Evolutionary conservation across 208 protist species (phyloP), one percentile per base, ranked within the genome.

Genomic region (Leishmania mexicana): DNA sequence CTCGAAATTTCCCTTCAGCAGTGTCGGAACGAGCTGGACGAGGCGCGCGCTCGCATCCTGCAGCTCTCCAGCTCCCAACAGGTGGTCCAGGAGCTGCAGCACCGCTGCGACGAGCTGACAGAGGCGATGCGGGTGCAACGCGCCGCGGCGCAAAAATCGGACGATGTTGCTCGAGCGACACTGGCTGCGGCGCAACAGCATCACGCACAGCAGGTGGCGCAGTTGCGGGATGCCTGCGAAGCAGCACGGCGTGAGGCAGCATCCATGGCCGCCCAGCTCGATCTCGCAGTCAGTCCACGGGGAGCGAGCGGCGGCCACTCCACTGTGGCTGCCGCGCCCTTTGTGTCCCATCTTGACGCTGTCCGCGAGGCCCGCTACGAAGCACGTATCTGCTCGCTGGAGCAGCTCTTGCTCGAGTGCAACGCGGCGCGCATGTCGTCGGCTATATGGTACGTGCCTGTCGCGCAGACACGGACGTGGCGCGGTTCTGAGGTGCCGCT

Each of bases 1-100:
- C 70, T 74, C 4, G 45, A n/a, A 53, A 53, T 53, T 2, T 19
- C 77, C n/a, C 28, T 85, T 54, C 58, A 77, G 73, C 65, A 81
- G 72, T 85, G 77, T 68, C 77, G 77, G 42, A 73, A 68, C 73
- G 77, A 77, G 3, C 62, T 81, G 47, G 81, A 85, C 62, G 81
- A 85, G 31, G 81, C 81, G 3, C 45, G 76, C 35, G 64, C 73
- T 62, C 77, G 77, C 51, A 57, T 85, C 40, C 10, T 85, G 60
- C 81, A 78, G 72, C 81, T 85, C 0, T 45, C 77, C 49, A 74
- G 81, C 38, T 40, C 81, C 24, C n/a, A 80, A 42, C 77, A 85
- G 15, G 81, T 81, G 40, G 81, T 60, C n/a, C 72, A 79, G 62
- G 81, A 81, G 51, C 76, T 85, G 47, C 81, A 85, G 76, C 76